Conservation (phyloP, 768 basidiomycete species). For the Amanita pseudoporphyria region DNA sequence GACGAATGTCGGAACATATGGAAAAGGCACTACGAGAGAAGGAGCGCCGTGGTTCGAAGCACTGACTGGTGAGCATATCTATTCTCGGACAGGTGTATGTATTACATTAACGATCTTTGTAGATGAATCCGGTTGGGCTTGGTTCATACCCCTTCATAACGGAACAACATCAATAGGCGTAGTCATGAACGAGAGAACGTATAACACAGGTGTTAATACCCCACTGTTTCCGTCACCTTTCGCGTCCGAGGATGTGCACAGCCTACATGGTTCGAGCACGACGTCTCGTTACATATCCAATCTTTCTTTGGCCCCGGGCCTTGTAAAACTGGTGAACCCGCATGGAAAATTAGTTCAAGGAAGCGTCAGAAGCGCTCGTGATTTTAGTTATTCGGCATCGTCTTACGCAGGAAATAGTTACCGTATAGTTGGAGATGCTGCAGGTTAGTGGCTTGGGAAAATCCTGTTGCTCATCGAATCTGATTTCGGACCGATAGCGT, state of each 20-base stretch:
- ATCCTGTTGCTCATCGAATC: not conserved
- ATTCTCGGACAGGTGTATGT: not conserved
- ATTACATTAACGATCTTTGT: not conserved
- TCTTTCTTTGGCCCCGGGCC: slow-evolving; percentile 38
- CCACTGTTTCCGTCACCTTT: slow-evolving; percentile 21
- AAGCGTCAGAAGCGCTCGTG: slow-evolving; percentile 43
- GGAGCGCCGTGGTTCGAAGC: slow-evolving; percentile 67
- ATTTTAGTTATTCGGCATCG: slow-evolving; percentile 58
- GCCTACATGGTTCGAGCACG: slow-evolving; percentile 18
- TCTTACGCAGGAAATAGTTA: slow-evolving; percentile 44
- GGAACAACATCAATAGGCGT: slow-evolving; percentile 54
- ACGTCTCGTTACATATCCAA: slow-evolving; percentile 33
- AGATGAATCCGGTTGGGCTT: slow-evolving; percentile 68
- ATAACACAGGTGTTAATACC: slow-evolving; percentile 28
- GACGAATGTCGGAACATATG: slow-evolving; percentile 44
- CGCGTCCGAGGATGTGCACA: slow-evolving; percentile 15
- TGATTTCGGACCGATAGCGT: slow-evolving; percentile 24
- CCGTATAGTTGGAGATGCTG: slow-evolving; percentile 60
- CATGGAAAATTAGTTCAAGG: slow-evolving; percentile 27
- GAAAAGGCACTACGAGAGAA: slow-evolving; percentile 35
- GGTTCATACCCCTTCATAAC: slow-evolving; percentile 63
- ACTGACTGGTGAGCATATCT: slow-evolving; percentile 41
- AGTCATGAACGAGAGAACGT: slow-evolving; percentile 47
- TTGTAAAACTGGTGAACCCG: slow-evolving; percentile 30
- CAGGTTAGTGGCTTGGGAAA: slow-evolving; percentile 29